These are phyloP conservation scores for Neurospora sp. DNA, from an alignment of 495 filamentous ascomycete genomes.

Conservation along the genomic window DNA sequence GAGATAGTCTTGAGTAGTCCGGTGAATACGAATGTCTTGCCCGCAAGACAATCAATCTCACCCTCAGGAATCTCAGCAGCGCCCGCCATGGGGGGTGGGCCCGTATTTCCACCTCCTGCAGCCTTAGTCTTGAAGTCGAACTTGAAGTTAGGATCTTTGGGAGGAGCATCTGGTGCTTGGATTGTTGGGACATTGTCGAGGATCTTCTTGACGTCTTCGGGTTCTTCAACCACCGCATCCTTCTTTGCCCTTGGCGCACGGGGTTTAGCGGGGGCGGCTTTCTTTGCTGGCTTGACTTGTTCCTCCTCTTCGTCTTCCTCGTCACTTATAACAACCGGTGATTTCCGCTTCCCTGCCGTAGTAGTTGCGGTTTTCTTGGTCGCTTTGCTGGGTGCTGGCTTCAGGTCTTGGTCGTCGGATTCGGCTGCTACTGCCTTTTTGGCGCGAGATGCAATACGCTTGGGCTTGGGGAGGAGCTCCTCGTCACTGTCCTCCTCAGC, in stretches of 20 bases:
- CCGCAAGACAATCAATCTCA: conserved; percentile 81
- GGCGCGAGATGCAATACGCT: conserved; percentile 31
- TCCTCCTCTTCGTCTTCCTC: conserved; percentile 38
- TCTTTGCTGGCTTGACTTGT: conserved; percentile 40
- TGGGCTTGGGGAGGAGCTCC: conserved; percentile 41
- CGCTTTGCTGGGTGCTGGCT: conserved; percentile 19
- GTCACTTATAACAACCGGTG: conserved; percentile 22
- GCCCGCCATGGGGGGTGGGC: conserved; percentile 50
- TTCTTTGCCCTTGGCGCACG: conserved; percentile 50
- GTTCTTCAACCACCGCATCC: conserved; percentile 40
- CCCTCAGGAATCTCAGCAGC: conserved; percentile 69
- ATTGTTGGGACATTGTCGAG: conserved; percentile 79
- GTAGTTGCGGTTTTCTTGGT: conserved; percentile 31
- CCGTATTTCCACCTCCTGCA: conserved; percentile 45
- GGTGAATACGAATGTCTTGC: conserved; percentile 96
- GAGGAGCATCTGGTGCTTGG: conserved; percentile 70
- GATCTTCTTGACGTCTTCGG: conserved; percentile 69
- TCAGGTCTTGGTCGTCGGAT: conserved; percentile 31
- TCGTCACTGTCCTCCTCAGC: conserved; percentile 51
- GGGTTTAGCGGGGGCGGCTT: conserved; percentile 51
- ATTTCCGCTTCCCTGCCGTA: conserved; percentile 36
- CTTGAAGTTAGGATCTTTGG: conserved; percentile 51
- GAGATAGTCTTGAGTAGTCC: conserved; percentile 69
- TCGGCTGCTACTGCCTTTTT: conserved; percentile 30
- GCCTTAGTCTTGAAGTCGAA: conserved; percentile 52